Evolutionary conservation across 2,329 filamentous ascomycete genomes (phyloP).

Genomic region (Lizonia empirigonia): DNA sequence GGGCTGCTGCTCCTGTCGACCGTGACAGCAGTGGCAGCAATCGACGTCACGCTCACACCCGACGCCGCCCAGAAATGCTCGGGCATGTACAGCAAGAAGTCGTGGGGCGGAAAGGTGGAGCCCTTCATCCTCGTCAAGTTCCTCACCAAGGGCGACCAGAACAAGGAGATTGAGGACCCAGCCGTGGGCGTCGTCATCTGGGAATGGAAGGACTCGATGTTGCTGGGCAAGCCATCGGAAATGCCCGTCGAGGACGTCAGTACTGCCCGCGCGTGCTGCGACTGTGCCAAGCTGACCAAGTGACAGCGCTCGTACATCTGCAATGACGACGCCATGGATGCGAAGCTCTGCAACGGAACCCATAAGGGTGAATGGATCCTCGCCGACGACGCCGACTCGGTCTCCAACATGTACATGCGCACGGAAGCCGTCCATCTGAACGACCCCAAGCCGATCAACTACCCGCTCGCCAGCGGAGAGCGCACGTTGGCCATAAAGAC

Average conservation of each 20-base stretch:
- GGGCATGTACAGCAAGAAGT: conserved; percentile 91
- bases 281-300: conserved; percentile 25
- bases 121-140: conserved; percentile 90
- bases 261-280: neutral
- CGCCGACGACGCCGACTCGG: conserved; percentile 72
- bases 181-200: conserved; percentile 87
- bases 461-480: conserved; percentile 66
- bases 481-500: conserved; percentile 63
- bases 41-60: conserved; percentile 46
- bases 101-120: conserved; percentile 86
- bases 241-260: conserved; percentile 36
- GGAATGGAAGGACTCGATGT: conserved; percentile 84
- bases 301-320: conserved; percentile 73
- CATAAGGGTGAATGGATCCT: conserved; percentile 86
- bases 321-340: conserved; percentile 70
- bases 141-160: conserved; percentile 57
- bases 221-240: conserved; percentile 70
- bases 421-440: conserved; percentile 85
- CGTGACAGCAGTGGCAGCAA: conserved; percentile 42
- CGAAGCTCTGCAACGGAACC: conserved; percentile 74
- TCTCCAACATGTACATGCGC: conserved; percentile 73
- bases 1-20: conserved; percentile 43
- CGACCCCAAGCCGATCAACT: conserved; percentile 74
- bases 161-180: conserved; percentile 69
- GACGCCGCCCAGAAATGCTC: conserved; percentile 81